Evolutionary conservation across 163 green algal genomes (phyloP), one percentile per base, ranked within the genome.

Genomic region (Chloromonas sp.): DNA sequence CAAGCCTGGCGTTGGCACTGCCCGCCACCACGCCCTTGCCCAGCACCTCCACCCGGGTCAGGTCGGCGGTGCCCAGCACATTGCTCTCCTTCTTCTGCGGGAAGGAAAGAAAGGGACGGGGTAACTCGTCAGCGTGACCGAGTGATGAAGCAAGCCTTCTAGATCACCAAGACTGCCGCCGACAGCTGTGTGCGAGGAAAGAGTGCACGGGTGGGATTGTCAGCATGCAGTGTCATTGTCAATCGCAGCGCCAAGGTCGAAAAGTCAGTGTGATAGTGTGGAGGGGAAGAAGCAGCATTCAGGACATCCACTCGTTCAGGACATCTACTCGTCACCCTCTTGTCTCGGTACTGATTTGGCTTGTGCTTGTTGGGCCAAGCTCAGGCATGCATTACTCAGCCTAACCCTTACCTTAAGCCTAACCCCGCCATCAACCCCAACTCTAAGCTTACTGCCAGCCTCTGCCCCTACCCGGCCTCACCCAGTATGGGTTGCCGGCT

Each of bases 41-140:
- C 1, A 86, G 83, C 61, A 62, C 81, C 58, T 79, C 36, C 3
- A 15, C 14, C n/a, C 81, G 81, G 61, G 61, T 71, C 61, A 84
- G 61, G 81, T 84, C 81, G 0, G 61, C 2, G 0, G 2, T 14
- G 15, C n/a, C 3, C 13, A 84, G 81, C 36, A 3, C 8, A 36
- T 78, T 77, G 61, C 14, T 78, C 60, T 74, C 81, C 58, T 58
- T 78, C 57, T 79, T 84, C 81, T 84, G 81, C 81, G 78, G 61
- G 2, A 8, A 14, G 60, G 14, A 3, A 59, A 70, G n/a, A 82
- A 14, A 15, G 59, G 60, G 0, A 76, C 36, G 11, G 79, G 13
- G 79, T 1, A 3, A 71, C 5, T 70, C 2, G n/a, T 76, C 60
- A 0, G 14, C 60, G 14, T 14, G 2, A 81, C 11, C n/a, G 15